These are phyloP conservation scores for Croton laevigatus DNA, from an alignment of 441 rosid genomes.

Conservation along the genomic window DNA sequence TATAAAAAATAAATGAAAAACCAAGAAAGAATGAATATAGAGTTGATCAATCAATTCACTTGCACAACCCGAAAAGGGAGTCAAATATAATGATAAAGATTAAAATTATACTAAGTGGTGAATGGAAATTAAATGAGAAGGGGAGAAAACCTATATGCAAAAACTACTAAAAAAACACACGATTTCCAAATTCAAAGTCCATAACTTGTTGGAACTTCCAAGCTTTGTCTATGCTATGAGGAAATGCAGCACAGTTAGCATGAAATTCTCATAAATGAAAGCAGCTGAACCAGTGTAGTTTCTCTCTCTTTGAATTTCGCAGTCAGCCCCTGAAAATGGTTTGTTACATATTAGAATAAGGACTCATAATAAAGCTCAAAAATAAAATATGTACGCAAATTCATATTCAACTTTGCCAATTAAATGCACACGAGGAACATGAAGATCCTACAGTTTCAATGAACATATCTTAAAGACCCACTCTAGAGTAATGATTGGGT, in stretches of 20 bases:
- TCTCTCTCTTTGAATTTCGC: conserved; percentile 90
- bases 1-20: too few species aligned
- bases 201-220: not conserved
- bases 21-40: too few species aligned
- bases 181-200: conserved; percentile 4
- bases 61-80: too few species aligned
- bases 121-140: not conserved
- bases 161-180: not conserved
- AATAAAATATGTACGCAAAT: too few species aligned
- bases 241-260: conserved; percentile 82
- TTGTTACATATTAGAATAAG: not conserved
- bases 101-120: too few species aligned
- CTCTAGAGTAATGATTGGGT: too few species aligned
- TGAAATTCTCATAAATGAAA: conserved; percentile 74
- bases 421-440: conserved; percentile 74
- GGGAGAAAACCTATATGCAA: not conserved
- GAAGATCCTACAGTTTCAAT: too few species aligned
- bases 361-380: conserved; percentile 25
- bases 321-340: conserved; percentile 59
- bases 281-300: conserved; percentile 65
- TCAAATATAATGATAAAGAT: too few species aligned
- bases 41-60: too few species aligned
- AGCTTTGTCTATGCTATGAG: conserved; percentile 47
- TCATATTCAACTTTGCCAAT: conserved; percentile 77
- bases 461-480: too few species aligned